phyloP scores from a whole-genome alignment of 169 alveolate genomes.

The Sarcocystis neurona region DNA sequence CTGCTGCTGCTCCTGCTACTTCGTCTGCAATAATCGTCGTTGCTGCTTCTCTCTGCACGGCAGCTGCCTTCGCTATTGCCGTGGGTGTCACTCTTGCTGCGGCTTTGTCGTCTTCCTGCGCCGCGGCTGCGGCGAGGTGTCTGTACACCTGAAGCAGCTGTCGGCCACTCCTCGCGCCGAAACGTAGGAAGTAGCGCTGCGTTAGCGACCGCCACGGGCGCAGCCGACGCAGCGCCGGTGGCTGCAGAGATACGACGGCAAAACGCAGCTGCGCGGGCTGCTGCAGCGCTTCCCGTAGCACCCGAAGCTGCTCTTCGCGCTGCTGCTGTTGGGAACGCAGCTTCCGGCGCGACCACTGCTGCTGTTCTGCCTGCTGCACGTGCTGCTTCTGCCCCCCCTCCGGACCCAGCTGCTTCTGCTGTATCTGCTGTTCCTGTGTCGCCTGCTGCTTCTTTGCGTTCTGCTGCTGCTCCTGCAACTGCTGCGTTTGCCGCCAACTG shows the following conservation, averaged over 20 bases:
- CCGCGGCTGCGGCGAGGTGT: no score
- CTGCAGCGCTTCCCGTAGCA: no score
- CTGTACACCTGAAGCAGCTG: conserved; percentile 32
- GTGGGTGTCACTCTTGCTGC: neutral
- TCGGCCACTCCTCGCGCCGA: conserved; percentile 8
- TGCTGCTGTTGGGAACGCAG: no score
- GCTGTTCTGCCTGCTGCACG: no score
- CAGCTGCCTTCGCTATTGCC: neutral
- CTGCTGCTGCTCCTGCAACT: neutral
- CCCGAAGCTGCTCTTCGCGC: no score
- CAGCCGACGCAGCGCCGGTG: neutral
- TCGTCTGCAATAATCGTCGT: no score
- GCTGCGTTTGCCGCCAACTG: no score
- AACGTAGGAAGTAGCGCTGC: neutral
- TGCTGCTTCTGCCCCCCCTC: no score
- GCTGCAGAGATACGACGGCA: neutral
- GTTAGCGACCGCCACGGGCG: neutral
- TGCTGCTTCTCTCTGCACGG: neutral
- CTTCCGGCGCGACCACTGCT: no score
- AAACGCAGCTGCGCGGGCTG: no score
- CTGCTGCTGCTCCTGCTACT: neutral
- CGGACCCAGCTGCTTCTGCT: no score
- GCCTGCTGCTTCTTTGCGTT: neutral
- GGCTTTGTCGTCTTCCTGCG: neutral
- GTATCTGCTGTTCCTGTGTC: neutral